Evolutionary conservation across 441 rosid species (phyloP).

Genomic region (Aquilaria agallochum): DNA sequence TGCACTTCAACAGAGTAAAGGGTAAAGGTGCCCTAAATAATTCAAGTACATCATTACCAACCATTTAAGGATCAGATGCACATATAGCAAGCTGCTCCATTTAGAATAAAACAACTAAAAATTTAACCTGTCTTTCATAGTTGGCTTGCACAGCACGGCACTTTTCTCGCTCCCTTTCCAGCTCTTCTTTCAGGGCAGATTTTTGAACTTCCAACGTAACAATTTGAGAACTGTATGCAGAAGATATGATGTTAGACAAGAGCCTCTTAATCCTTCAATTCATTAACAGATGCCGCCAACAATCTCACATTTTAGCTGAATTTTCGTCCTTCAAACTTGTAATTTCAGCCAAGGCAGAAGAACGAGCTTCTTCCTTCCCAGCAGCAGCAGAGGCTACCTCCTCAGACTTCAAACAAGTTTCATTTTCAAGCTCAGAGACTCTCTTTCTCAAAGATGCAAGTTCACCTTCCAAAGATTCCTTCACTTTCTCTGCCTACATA

Average conservation of each 20-base stretch:
- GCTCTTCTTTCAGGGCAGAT: constrained; percentile 59
- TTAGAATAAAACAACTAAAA: neutral
- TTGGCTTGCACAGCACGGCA: constrained; percentile 86
- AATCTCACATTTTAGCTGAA: constrained; percentile 54
- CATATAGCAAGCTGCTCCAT: neutral
- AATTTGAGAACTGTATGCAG: constrained; percentile 67
- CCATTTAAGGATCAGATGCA: neutral
- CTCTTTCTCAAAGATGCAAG: constrained; percentile 61
- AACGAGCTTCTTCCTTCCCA: constrained; percentile 71
- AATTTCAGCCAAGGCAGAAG: constrained; percentile 64
- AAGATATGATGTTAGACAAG: constrained; percentile 16
- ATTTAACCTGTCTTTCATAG: constrained; percentile 93
- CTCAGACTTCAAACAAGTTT: constrained; percentile 67
- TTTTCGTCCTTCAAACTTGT: constrained; percentile 67
- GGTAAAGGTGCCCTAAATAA: neutral
- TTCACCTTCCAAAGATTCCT: constrained; percentile 72
- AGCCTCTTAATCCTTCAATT: neutral
- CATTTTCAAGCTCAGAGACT: constrained; percentile 72
- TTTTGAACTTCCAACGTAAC: constrained; percentile 60
- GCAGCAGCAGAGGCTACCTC: constrained; percentile 62
- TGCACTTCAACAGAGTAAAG: neutral
- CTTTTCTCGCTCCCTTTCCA: constrained; percentile 74
- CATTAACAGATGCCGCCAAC: constrained; percentile 3
- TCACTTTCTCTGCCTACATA: constrained; percentile 64
- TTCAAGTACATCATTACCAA: neutral